Evolutionary conservation across 129 eudicot genomes (phyloP), one percentile per base, ranked within the genome.

Genomic region (Pulicaria dysenterica): DNA sequence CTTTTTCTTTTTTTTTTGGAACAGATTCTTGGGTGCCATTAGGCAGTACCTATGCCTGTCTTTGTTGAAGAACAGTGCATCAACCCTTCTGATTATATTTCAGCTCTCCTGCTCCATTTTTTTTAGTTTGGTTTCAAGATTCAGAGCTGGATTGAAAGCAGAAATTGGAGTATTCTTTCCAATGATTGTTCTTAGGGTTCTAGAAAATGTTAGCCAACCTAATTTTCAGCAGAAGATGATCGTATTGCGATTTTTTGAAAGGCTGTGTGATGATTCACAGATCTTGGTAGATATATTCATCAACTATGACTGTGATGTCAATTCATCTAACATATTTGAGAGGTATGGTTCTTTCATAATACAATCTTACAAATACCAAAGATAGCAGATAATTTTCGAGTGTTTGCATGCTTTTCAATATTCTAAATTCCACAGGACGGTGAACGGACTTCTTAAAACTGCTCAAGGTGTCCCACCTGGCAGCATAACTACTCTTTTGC

Each of bases 391-490:
- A 24, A 24, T 24, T 24, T 24, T 24, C 36, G 17, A 34, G 57
- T 53, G 45, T 45, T 47, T 1, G 40, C 45, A 60, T 36, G 41
- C 60, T 48, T 44, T 51, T 60, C 2, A 47, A 12, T 44, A 9
- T 77, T 38, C 46, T 34, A 54, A 49, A 45, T 56, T 57, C 44
- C 56, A 48, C 89, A 95, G 99, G 83, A 90, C 87, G 83, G 97
- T 95, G 50, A 95, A 90, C 79, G 99, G 99, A 67, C 97, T 90
- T 73, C 91, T 95, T 66, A 95, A 95, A 88, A 95, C 99, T 68
- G 97, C 97, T 76, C 99, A 95, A 85, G 99, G 99, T 13, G 97
- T 95, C 70, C 91, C 84, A 50, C 96, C 99, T 81, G 99, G 99
- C 50, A 83, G 58, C 71, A 57, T 83, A 15, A 90, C 89, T 72